phyloP scores from a whole-genome alignment of 2,329 filamentous ascomycete genomes.

The Ramularia endophylla region DNA sequence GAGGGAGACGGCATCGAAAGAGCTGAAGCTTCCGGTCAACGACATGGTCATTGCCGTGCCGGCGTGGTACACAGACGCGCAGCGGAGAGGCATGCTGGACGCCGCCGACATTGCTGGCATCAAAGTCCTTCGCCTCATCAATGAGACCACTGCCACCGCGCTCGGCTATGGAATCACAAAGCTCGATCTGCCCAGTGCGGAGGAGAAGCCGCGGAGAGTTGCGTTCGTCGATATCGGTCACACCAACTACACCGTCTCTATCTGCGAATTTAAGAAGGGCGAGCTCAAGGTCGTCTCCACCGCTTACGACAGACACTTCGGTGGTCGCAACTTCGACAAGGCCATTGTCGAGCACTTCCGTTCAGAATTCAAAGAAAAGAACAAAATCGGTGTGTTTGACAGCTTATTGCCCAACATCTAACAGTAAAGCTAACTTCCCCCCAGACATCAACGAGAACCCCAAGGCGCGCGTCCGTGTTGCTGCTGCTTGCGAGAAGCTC shows the following conservation, averaged over 20 bases:
- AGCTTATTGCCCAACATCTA: no score
- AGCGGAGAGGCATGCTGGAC: conserved; percentile 83
- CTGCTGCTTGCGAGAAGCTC: conserved; percentile 87
- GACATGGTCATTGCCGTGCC: conserved; percentile 94
- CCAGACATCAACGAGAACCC: conserved; percentile 77
- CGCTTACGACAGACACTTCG: conserved; percentile 90
- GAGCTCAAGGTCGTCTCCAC: conserved; percentile 92
- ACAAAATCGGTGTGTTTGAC: conserved; percentile 66
- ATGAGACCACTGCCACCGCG: conserved; percentile 94
- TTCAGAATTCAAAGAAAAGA: conserved; percentile 94
- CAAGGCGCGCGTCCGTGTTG: conserved; percentile 82
- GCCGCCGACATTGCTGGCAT: conserved; percentile 90
- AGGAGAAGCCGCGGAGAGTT: conserved; percentile 88
- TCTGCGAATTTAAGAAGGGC: conserved; percentile 96
- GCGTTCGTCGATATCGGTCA: conserved; percentile 93
- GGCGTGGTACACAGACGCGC: conserved; percentile 93
- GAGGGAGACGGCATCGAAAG: conserved; percentile 76
- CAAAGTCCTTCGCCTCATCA: conserved; percentile 89
- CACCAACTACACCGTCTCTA: conserved; percentile 89
- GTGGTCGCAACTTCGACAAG: conserved; percentile 95
- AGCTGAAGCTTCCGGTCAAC: conserved; percentile 84
- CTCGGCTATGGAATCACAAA: conserved; percentile 98
- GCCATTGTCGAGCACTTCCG: conserved; percentile 91
- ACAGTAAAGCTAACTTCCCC: conserved; percentile 5
- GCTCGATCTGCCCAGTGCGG: conserved; percentile 77